Evolutionary conservation across 1,284 basidiomycete genomes (phyloP), one percentile per base, ranked within the genome.

Genomic region (Melanopsichium pennsylvanicum): DNA sequence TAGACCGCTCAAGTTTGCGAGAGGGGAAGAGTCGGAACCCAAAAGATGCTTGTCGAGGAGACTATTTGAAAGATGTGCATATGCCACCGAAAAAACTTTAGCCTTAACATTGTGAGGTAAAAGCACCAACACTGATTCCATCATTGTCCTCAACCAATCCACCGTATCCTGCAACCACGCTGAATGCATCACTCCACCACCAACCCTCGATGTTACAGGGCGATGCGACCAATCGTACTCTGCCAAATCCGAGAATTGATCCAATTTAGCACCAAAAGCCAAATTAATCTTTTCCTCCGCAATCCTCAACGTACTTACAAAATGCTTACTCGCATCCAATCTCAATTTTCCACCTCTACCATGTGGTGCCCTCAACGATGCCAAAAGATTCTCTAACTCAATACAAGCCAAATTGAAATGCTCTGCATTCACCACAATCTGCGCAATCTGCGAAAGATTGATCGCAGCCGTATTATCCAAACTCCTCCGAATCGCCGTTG

Each of bases 161-260:
- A 96, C 87, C 77, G 97, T 87, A 81, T 97, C 96, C 78, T 92
- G 90, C 8, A 98, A 85, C 82, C 97, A 97, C 84, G 89, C 88
- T 85, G 92, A 95, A 37, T 93, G 91, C 36, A 16, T 23, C 4
- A 7, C 18, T 13, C 10, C 26, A 2, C 37, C 25, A 13, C 23
- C 26, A 5, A 27, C 26, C 33, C 26, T 21, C 27, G 7, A 7
- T 29, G 15, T 38, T 11, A 7, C 2, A 93, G 90, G 43, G 88
- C 90, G 92, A 93, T n/a, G n/a, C n/a, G n/a, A n/a, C n/a, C n/a
- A 97, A 74, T 96, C 89, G 81, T 97, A 97, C 81, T 96, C 92
- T 1, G 92, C 90, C 36, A 97, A 84, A 56, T 92, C 95, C 68
- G 97, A 92, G 83, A 97, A 97, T 68, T 94, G 92, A 76, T 95